phyloP scores from a whole-genome alignment of 192 early-diverging fungal species.

The Glomus cerebriforme region DNA sequence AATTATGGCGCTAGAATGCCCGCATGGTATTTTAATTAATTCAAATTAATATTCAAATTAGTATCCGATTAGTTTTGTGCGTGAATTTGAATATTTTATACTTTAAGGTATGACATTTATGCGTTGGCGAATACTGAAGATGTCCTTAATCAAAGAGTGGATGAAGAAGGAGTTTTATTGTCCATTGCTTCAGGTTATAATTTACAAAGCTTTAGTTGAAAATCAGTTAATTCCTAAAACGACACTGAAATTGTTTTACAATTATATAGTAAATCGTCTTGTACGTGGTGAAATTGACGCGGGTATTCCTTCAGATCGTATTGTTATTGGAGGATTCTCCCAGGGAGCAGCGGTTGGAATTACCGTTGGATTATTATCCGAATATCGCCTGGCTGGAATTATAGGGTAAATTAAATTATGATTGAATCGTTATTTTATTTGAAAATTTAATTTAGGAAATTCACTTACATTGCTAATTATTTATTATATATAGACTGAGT shows the following conservation, averaged over 20 bases:
- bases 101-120: constrained; percentile 26
- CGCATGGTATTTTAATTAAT: constrained; percentile 86
- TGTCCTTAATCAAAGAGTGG: constrained; percentile 48
- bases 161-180: constrained; percentile 24
- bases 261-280: background rate
- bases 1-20: constrained; percentile 85
- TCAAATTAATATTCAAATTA: constrained; percentile 48
- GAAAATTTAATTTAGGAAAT: background rate
- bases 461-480: constrained; percentile 47
- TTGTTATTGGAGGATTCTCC: constrained; percentile 93
- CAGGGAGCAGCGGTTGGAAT: constrained; percentile 85
- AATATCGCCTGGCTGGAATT: constrained; percentile 52
- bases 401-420: constrained; percentile 24
- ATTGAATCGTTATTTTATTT: no score
- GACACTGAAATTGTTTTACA: background rate
- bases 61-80: constrained; percentile 37
- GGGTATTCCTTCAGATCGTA: constrained; percentile 78
- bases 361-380: constrained; percentile 69
- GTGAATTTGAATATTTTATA: background rate
- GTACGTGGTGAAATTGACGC: constrained; percentile 75
- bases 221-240: background rate
- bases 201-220: no score
- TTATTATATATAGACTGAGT: constrained; percentile 51
- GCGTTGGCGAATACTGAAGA: constrained; percentile 64
- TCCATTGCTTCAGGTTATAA: background rate